A percentile compares a stretch with the other conserved stretches of the same genome.
Conservation (phyloP, 805 yeast species). For the Candida ponderosae region DNA sequence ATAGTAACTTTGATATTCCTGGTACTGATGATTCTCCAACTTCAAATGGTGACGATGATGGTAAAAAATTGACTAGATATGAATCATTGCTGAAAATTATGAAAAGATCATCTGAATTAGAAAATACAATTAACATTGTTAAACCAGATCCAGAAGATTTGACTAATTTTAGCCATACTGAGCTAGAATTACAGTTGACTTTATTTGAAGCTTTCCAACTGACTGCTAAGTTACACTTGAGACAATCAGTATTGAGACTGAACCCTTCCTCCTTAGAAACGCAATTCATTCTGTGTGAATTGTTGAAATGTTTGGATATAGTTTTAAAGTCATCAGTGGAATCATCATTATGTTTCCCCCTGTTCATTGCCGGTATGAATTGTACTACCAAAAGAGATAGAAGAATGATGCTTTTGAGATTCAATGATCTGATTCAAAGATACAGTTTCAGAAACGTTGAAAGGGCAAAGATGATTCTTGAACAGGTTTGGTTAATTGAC, state of each 20-base stretch:
- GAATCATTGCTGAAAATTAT: conserved; percentile 28
- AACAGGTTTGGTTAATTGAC: conserved; percentile 34
- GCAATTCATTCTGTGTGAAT: conserved; percentile 47
- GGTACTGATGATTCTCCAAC: conserved; percentile 16
- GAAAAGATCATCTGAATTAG: conserved; percentile 32
- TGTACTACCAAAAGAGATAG: conserved; percentile 48
- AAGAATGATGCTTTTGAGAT: conserved; percentile 38
- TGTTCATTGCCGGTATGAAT: conserved; percentile 71
- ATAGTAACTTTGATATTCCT: conserved; percentile 10
- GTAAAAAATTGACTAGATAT: conserved; percentile 18
- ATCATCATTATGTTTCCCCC: conserved; percentile 66
- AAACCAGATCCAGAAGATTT: conserved; percentile 47
- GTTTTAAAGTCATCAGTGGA: conserved; percentile 62
- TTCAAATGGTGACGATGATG: conserved; percentile 13
- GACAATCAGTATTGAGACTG: conserved; percentile 53
- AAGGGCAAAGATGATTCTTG: conserved; percentile 32
- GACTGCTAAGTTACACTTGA: conserved; percentile 57
- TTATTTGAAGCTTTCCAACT: conserved; percentile 66
- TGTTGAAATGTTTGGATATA: conserved; percentile 49
- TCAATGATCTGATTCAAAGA: conserved; percentile 49
- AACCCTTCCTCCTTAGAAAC: conserved; percentile 59
- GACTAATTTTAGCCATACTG: conserved; percentile 29
- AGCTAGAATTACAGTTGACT: conserved; percentile 58
- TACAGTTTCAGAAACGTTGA: conserved; percentile 60
- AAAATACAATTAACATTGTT: conserved; percentile 37